Conservation (phyloP, 23 red algal species). For the Rhodosorus marinus region DNA sequence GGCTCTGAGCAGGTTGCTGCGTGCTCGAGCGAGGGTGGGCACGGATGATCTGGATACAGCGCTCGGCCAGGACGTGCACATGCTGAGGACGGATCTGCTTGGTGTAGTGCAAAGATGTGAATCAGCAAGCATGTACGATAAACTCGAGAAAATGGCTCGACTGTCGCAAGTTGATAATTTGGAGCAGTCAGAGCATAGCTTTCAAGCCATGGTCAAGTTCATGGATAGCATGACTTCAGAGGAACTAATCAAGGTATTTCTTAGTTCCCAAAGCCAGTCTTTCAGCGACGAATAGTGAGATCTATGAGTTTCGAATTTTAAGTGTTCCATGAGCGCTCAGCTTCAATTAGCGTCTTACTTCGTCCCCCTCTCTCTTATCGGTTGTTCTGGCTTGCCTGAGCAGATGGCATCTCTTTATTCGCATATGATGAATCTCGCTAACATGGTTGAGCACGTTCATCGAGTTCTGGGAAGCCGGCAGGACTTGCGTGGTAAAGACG, state of each 20-base stretch:
- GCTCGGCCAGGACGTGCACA: too few relatives aligned
- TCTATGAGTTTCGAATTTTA: neutral
- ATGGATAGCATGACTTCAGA: neutral
- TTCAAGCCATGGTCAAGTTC: neutral
- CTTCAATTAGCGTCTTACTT: slow-evolving; percentile 1
- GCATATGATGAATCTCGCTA: slow-evolving; percentile 89
- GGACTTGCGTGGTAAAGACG: slow-evolving; percentile 63
- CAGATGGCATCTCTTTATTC: slow-evolving; percentile 80
- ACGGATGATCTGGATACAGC: too few relatives aligned
- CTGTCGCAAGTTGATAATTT: too few relatives aligned
- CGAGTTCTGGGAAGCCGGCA: slow-evolving; percentile 63
- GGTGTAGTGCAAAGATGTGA: too few relatives aligned
- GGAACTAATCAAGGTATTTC: neutral
- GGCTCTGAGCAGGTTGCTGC: too few relatives aligned
- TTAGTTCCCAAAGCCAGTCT: neutral
- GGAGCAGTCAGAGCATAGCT: too few relatives aligned
- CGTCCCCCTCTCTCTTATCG: slow-evolving; percentile 23
- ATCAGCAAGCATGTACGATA: too few relatives aligned
- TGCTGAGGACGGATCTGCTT: too few relatives aligned
- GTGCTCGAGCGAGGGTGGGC: too few relatives aligned
- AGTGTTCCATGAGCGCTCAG: neutral
- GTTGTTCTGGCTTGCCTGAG: slow-evolving; percentile 42
- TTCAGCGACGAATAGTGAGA: neutral
- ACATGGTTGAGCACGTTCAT: slow-evolving; percentile 86
- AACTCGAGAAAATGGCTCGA: too few relatives aligned